Percentiles rank a stretch among this genome's conserved stretches.
phyloP scores from a whole-genome alignment of 805 yeast genomes.

The Saturnispora dispora region DNA sequence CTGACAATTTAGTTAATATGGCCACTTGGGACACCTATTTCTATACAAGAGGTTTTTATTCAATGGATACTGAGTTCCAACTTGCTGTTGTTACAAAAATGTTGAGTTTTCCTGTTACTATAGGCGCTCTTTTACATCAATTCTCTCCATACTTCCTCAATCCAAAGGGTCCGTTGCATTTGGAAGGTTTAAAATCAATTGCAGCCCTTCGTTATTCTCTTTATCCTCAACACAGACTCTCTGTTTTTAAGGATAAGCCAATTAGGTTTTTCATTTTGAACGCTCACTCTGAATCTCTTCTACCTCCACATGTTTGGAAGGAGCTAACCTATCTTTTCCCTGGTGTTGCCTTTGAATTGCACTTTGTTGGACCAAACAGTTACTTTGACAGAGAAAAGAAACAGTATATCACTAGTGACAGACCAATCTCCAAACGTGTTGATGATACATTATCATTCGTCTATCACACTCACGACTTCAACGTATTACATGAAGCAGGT shows the following conservation, averaged over 20 bases:
- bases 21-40: constrained; percentile 87
- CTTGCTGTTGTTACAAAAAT: constrained; percentile 92
- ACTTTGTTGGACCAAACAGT: constrained; percentile 91
- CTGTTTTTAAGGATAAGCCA: constrained; percentile 72
- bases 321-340: constrained; percentile 85
- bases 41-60: constrained; percentile 84
- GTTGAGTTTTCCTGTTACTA: constrained; percentile 86
- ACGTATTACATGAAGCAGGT: constrained; percentile 80
- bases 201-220: constrained; percentile 89
- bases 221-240: constrained; percentile 58
- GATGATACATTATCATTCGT: constrained; percentile 67
- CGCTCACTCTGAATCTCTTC: constrained; percentile 85
- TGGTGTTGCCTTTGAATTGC: constrained; percentile 70
- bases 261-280: constrained; percentile 84
- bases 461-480: constrained; percentile 87
- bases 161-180: constrained; percentile 80
- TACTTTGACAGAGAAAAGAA: constrained; percentile 64
- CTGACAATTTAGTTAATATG: constrained; percentile 67
- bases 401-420: constrained; percentile 46
- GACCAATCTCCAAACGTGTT: constrained; percentile 63
- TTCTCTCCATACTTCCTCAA: constrained; percentile 73
- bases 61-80: constrained; percentile 96
- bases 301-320: constrained; percentile 94
- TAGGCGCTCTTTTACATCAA: constrained; percentile 74
- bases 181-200: constrained; percentile 88